These are phyloP conservation scores for Gossypium trilobum DNA, from an alignment of 441 rosid species.

Conservation along the genomic window DNA sequence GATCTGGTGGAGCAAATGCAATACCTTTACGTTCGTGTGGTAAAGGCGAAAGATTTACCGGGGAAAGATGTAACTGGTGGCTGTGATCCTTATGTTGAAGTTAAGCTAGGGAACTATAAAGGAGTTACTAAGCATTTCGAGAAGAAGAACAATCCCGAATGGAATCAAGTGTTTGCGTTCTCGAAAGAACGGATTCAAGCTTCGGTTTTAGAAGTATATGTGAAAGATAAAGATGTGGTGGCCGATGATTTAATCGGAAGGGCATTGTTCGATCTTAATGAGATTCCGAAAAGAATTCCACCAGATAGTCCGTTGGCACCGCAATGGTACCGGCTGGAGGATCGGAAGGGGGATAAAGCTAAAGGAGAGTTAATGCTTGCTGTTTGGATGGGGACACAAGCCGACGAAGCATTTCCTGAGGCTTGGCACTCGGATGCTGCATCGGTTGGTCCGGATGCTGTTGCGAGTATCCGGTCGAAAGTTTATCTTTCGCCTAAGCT, in stretches of 20 bases:
- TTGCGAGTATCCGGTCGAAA: not conserved
- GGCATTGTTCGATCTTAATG: slow-evolving; percentile 64
- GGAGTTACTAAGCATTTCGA: slow-evolving; percentile 76
- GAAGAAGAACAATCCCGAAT: slow-evolving; percentile 78
- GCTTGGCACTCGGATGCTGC: slow-evolving; percentile 3
- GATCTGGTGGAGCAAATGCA: slow-evolving; percentile 82
- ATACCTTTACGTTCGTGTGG: slow-evolving; percentile 60
- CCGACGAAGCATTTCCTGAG: not conserved
- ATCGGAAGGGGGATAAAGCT: slow-evolving; percentile 50
- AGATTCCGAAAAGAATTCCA: slow-evolving; percentile 70
- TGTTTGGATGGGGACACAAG: slow-evolving; percentile 88
- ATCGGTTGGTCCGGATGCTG: not conserved
- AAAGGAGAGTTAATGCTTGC: slow-evolving; percentile 87
- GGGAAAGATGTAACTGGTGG: slow-evolving; percentile 58
- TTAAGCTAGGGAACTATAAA: slow-evolving; percentile 78
- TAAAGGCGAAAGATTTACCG: slow-evolving; percentile 78
- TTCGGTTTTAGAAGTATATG: slow-evolving; percentile 59
- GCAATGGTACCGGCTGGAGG: slow-evolving; percentile 82
- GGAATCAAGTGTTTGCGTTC: slow-evolving; percentile 86
- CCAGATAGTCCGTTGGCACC: slow-evolving; percentile 96
- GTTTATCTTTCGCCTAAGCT: slow-evolving; percentile 28
- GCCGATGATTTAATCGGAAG: slow-evolving; percentile 67
- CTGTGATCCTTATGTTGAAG: slow-evolving; percentile 82
- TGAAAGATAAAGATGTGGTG: slow-evolving; percentile 72
- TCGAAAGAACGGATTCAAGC: slow-evolving; percentile 83